Base-by-base conservation (phyloP, 2,329 filamentous ascomycete genomes). In the Coniochaeta sp. region DNA sequence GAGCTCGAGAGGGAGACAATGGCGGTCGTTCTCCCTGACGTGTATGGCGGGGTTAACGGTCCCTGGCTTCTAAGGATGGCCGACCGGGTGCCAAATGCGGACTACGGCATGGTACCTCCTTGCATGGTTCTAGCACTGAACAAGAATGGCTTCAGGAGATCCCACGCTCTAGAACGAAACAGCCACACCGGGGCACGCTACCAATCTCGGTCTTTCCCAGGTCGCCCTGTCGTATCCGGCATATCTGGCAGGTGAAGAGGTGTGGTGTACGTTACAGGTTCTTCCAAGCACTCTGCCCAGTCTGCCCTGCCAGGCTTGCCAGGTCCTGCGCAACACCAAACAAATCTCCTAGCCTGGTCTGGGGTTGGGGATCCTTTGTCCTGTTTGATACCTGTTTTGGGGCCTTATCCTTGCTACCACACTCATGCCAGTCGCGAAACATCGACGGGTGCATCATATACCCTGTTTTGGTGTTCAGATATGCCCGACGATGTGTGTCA, bases 361-460 rank as follows among this genome's bases (percentile, higher is more conserved):
- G 38, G 38, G 38, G 46, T 45, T 47, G 24, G 51, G 18, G 32
- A 26, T 6, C 30, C 49, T 46, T 58, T 63, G 59, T 57, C 64
- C 59, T 65, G 71, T 72, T 71, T 74, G 71, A 73, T 71, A 66
- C 68, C 68, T 73, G 71, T 74, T 70, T 73, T 63, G 67, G 65
- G 62, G 61, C 50, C 53, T 53, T 55, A 65, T 61, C 65, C 68
- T 63, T 68, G 67, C 60, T 63, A 58, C 59, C 61, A 67, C 61
- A 65, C 60, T 66, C 61, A 70, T 68, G 65, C 69, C 65, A 59
- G 63, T 63, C 65, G 26, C 45, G 63, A 71, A 70, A 71, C 66
- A 63, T 62, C 56, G 56, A 60, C 57, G 54, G 54, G 58, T 57
- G 53, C 60, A 59, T 57, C 58, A 58, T 53, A 50, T 55, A 56